A percentile compares a stretch with the other conserved stretches of the same genome.
Conservation (phyloP, 345 rosid genomes). For the Pseudoturritis turrita region DNA sequence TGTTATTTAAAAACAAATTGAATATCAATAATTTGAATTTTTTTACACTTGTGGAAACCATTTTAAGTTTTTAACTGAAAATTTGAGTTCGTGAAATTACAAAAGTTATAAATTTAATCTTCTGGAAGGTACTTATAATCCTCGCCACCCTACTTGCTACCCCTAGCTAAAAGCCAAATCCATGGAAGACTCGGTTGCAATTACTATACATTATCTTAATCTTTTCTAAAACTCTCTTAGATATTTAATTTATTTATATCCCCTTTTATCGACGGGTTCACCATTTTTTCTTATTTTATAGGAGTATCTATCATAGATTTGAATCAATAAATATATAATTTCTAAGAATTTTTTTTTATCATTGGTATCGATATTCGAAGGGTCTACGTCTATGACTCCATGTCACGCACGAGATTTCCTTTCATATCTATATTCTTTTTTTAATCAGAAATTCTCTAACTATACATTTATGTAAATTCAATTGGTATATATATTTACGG, state of each 20-base stretch:
- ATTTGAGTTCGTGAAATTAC: background rate
- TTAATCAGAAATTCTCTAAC: too few relatives aligned
- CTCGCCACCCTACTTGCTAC: constrained; percentile 21
- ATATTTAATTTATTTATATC: background rate
- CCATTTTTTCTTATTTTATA: background rate
- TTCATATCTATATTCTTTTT: background rate
- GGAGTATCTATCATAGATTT: background rate
- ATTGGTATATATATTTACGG: background rate
- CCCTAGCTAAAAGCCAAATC: constrained; percentile 6
- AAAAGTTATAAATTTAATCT: background rate
- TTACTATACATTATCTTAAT: background rate
- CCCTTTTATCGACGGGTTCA: background rate
- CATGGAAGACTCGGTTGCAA: constrained; percentile 4
- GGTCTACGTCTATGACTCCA: constrained; percentile 1
- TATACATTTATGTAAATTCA: background rate
- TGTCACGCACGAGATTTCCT: background rate
- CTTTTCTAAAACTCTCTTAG: background rate
- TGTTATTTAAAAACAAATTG: background rate
- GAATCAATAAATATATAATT: background rate
- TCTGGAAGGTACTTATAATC: background rate
- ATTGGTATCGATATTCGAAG: too few relatives aligned
- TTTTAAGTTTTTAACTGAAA: background rate
- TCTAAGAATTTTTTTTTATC: too few relatives aligned
- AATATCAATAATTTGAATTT: background rate
- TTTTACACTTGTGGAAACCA: background rate